Conservation (phyloP, 2,329 filamentous ascomycete species). For the Bertia moriformis region DNA sequence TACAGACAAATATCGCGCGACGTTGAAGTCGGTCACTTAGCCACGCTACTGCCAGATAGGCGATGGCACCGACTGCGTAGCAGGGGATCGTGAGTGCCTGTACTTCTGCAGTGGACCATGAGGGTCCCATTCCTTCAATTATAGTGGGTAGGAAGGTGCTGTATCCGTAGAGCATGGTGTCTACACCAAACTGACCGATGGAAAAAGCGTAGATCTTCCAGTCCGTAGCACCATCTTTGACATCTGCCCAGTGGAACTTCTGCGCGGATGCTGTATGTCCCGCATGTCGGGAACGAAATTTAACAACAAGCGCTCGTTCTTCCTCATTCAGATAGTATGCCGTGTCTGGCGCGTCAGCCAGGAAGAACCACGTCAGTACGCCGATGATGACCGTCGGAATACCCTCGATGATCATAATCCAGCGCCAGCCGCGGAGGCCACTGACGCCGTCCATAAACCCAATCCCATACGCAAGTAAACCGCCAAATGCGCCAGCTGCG, state of each 20-base stretch:
- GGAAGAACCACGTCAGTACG: conserved; percentile 34
- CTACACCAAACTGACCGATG: conserved; percentile 55
- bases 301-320: conserved; percentile 41
- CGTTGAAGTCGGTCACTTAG: conserved; percentile 54
- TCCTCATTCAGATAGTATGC: conserved; percentile 43
- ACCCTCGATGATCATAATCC: conserved; percentile 49
- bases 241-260: conserved; percentile 40
- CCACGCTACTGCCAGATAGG: conserved; percentile 51
- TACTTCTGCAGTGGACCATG: conserved; percentile 47
- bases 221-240: conserved; percentile 52
- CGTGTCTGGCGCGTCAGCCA: conserved; percentile 55
- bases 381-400: conserved; percentile 35
- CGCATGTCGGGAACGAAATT: conserved; percentile 24
- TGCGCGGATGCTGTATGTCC: conserved; percentile 29
- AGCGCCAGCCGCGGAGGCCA: conserved; percentile 56
- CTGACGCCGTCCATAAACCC: conserved; percentile 55
- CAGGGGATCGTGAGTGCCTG: conserved; percentile 69
- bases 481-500: conserved; percentile 57
- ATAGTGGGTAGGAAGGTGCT: conserved; percentile 70
- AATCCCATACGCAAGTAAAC: conserved; percentile 60
- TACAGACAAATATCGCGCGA: conserved; percentile 48
- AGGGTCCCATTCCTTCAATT: conserved; percentile 48
- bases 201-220: conserved; percentile 66
- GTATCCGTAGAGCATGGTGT: conserved; percentile 68
- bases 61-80: conserved; percentile 57